Evolutionary conservation across 176 grass and related monocot species (phyloP), one percentile per base, ranked within the genome.

Genomic region (Pontederia crassipes): DNA sequence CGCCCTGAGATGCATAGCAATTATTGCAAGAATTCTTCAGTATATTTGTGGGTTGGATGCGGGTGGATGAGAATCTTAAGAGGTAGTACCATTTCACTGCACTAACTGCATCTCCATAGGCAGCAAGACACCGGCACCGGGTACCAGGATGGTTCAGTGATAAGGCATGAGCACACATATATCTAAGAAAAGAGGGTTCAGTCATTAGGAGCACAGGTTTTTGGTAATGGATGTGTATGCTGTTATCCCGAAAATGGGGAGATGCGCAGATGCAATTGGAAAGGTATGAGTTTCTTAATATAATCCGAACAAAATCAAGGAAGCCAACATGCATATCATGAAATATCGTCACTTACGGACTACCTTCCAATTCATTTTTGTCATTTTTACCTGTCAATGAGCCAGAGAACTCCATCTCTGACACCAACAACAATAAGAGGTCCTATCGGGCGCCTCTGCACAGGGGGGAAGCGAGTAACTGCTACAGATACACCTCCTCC

Each of bases 61-160:
- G 32, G 10, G 59, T 20, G 79, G 58, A 50, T 73, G 67, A 20
- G 13, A 75, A 57, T 27, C 8, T 18, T 49, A 35, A 71, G 72
- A 54, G 55, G 55, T 55, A 51, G 27, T 92, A 98, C 88, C 93
- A 98, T 83, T 98, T 98, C 16, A 98, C 93, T 45, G 87, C 87
- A 88, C 93, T 98, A 57, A 98, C 88, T 89, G 88, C 86, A 74
- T 98, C 93, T 52, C 93, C 93, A 72, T 92, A 83, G 70, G 93
- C 93, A 70, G 93, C 93, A 76, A 98, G 88, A 74, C 93, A 98
- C 28, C 93, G 78, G 57, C 93, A 98, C 62, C 93, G 83, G 66
- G 92, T 98, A 85, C 88, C 93, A 29, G 93, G 93, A 92, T 98
- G 93, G 58, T 88, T 98, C 55, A 98, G 93, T 76, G 93, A 85